A percentile compares a stretch with the other conserved stretches of the same genome.
phyloP scores from a whole-genome alignment of 73 alveolate genomes.

The Loxodes magnus region DNA sequence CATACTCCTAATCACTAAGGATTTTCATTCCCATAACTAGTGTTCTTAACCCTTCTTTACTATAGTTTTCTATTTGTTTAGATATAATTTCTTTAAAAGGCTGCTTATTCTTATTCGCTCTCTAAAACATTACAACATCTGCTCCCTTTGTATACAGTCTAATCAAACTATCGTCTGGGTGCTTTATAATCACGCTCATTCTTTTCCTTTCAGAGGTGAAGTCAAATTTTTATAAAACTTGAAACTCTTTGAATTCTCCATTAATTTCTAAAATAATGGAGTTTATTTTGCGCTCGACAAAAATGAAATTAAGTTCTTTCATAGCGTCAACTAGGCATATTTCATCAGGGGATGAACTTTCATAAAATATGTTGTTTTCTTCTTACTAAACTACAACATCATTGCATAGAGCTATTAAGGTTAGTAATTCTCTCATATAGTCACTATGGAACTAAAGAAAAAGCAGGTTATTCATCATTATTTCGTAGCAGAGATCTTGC shows the following conservation, averaged over 20 bases:
- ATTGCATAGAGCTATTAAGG: background rate
- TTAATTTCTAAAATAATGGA: conserved; percentile 6
- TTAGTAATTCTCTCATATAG: background rate
- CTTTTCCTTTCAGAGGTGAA: conserved; percentile 59
- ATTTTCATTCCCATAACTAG: conserved; percentile 67
- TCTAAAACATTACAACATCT: conserved; percentile 45
- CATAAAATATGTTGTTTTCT: conserved; percentile 16
- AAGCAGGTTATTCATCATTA: no score
- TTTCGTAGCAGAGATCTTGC: no score
- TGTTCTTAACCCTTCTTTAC: conserved; percentile 75
- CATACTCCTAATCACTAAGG: conserved; percentile 44
- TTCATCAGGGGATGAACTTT: conserved; percentile 75
- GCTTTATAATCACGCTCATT: conserved; percentile 55
- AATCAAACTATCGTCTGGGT: conserved; percentile 18
- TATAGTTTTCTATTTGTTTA: conserved; percentile 21
- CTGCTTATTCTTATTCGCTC: background rate
- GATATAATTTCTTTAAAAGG: background rate
- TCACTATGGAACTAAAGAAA: no score
- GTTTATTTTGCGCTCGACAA: conserved; percentile 10
- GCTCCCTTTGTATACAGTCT: conserved; percentile 81
- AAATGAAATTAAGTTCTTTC: conserved; percentile 50
- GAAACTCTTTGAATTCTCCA: conserved; percentile 20
- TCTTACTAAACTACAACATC: conserved; percentile 31
- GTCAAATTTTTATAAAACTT: conserved; percentile 57
- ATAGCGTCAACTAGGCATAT: conserved; percentile 62